Evolutionary conservation across 2,329 filamentous ascomycete genomes (phyloP).

Genomic region (Zasmidium cellare): DNA sequence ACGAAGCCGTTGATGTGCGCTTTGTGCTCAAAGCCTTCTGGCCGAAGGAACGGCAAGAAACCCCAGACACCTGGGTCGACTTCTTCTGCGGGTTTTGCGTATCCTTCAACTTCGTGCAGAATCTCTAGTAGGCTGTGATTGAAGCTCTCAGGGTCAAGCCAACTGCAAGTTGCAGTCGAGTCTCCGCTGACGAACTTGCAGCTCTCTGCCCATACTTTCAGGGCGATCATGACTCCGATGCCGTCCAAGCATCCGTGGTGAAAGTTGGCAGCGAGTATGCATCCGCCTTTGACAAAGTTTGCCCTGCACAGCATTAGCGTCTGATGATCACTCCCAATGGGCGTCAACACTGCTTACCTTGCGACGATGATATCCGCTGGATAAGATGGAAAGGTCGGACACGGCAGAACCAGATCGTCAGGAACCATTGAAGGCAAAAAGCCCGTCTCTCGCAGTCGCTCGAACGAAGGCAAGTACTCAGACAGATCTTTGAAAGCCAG

Average conservation of each 20-base stretch:
- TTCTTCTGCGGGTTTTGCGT: constrained; percentile 17
- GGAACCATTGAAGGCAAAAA: background rate
- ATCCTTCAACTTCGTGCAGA: constrained; percentile 16
- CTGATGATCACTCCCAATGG: too few species aligned
- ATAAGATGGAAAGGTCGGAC: background rate
- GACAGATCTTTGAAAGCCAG: background rate
- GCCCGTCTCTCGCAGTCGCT: background rate
- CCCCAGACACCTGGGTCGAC: constrained; percentile 25
- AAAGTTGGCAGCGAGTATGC: background rate
- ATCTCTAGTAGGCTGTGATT: constrained; percentile 20
- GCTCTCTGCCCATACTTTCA: background rate
- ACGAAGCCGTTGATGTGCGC: background rate
- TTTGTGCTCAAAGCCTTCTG: constrained; percentile 6
- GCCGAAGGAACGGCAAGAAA: constrained; percentile 24
- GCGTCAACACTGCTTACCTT: too few species aligned
- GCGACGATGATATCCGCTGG: background rate
- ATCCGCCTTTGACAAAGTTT: background rate
- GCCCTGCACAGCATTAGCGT: background rate
- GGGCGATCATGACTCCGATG: background rate
- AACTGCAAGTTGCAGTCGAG: background rate
- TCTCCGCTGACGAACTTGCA: background rate
- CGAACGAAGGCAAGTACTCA: background rate
- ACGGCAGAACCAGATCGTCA: background rate
- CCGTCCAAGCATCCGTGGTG: background rate
- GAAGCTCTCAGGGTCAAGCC: background rate